Percentiles rank a stretch among this genome's conserved stretches.
These are phyloP conservation scores for Solanum commersonii DNA, from an alignment of 257 asterid species.

Conservation along the genomic window DNA sequence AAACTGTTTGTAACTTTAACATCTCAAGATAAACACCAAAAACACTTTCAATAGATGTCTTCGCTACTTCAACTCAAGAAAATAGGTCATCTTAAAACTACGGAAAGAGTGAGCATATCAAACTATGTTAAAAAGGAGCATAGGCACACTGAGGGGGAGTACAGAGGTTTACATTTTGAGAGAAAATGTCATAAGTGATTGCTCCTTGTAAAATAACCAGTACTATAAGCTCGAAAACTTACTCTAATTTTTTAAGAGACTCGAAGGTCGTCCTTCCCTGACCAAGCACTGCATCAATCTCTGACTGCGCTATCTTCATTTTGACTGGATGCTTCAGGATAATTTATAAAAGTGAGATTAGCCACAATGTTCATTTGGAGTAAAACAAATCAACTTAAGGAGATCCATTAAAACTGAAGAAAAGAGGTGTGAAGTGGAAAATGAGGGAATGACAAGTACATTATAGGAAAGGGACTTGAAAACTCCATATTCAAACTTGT, in stretches of 20 bases:
- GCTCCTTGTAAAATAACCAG: background rate
- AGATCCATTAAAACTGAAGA: background rate
- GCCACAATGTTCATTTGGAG: background rate
- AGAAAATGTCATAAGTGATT: background rate
- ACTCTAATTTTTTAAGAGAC: slow-evolving; percentile 69
- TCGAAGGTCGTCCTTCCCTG: slow-evolving; percentile 49
- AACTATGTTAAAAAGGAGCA: background rate
- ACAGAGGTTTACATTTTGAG: background rate
- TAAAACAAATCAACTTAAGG: background rate
- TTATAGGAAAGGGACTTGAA: background rate
- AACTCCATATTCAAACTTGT: background rate
- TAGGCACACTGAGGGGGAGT: background rate
- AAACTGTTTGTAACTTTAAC: background rate
- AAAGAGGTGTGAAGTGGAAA: background rate
- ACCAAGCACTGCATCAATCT: slow-evolving; percentile 75
- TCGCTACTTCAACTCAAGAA: background rate
- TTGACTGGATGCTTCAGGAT: slow-evolving; percentile 70
- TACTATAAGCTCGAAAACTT: slow-evolving; percentile 15
- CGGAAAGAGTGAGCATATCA: background rate
- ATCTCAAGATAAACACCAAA: background rate
- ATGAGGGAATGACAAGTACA: background rate
- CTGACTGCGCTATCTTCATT: slow-evolving; percentile 91
- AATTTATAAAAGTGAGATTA: slow-evolving; percentile 4
- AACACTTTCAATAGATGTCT: background rate
- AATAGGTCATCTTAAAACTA: background rate